Conservation (phyloP, 441 rosid species). For the Lepidium campestre region DNA sequence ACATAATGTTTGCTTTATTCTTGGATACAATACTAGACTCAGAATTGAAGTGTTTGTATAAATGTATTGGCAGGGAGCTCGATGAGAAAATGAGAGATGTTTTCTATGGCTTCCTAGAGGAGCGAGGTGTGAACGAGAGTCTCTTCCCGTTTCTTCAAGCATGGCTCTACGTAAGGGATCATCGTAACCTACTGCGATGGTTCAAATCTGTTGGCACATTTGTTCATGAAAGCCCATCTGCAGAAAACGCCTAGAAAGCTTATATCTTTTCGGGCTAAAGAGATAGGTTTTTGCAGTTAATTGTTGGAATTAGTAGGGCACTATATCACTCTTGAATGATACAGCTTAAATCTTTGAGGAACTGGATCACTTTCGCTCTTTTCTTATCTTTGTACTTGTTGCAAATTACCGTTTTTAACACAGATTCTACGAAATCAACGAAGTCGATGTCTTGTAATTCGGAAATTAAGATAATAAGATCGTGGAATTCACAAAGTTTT, state of each 20-base stretch:
- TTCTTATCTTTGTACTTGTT: neutral
- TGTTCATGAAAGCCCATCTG: conserved; percentile 36
- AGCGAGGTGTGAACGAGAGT: conserved; percentile 68
- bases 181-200: conserved; percentile 62
- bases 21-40: neutral
- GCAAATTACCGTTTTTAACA: neutral
- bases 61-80: conserved; percentile 38
- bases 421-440: neutral
- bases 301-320: neutral
- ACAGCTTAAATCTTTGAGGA: neutral
- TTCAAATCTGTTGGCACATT: conserved; percentile 64
- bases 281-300: neutral
- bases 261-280: neutral
- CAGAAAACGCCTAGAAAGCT: conserved; percentile 10
- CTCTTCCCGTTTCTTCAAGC: conserved; percentile 88
- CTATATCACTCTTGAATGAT: neutral
- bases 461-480: neutral
- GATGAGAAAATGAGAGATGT: conserved; percentile 72
- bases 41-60: neutral
- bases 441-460: neutral
- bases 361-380: neutral
- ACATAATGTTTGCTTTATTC: neutral
- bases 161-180: conserved; percentile 88
- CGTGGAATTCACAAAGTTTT: neutral
- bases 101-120: conserved; percentile 63